phyloP scores from a whole-genome alignment of 2,329 filamentous ascomycete species.

The Blumeria graminis region DNA sequence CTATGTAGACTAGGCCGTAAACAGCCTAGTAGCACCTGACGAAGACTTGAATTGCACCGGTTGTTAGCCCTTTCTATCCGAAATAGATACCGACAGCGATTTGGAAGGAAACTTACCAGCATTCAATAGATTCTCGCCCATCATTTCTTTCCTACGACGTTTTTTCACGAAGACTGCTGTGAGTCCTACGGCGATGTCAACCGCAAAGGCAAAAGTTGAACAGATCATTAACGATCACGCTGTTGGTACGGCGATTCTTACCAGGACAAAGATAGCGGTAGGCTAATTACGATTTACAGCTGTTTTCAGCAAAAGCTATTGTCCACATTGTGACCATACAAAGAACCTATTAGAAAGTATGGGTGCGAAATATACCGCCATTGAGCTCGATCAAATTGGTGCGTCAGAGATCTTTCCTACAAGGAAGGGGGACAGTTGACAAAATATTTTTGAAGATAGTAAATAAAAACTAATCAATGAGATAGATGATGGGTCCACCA shows the following conservation, averaged over 20 bases:
- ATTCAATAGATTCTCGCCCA: constrained; percentile 3
- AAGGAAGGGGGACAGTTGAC: not conserved
- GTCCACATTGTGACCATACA: constrained; percentile 67
- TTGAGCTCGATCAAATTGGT: constrained; percentile 76
- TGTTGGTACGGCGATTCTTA: constrained; percentile 35
- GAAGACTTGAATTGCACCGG: no score
- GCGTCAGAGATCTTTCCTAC: constrained; percentile 17
- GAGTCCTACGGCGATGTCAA: constrained; percentile 46
- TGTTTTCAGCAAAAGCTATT: constrained; percentile 94
- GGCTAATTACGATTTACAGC: constrained; percentile 22
- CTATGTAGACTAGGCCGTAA: no score
- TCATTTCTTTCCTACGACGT: constrained; percentile 43
- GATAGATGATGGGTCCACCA: constrained; percentile 53
- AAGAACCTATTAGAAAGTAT: constrained; percentile 50
- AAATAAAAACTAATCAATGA: not conserved
- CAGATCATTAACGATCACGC: constrained; percentile 70
- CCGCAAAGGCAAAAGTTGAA: constrained; percentile 64
- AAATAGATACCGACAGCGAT: no score
- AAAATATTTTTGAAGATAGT: not conserved
- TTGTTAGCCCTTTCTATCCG: no score
- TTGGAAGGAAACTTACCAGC: no score
- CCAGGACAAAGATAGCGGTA: not conserved
- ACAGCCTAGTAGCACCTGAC: no score
- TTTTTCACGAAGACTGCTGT: constrained; percentile 39
- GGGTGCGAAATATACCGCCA: constrained; percentile 45